A percentile compares a stretch with the other conserved stretches of the same genome.
phyloP scores from a whole-genome alignment of 129 eudicot species.

The Artemisia annua region DNA sequence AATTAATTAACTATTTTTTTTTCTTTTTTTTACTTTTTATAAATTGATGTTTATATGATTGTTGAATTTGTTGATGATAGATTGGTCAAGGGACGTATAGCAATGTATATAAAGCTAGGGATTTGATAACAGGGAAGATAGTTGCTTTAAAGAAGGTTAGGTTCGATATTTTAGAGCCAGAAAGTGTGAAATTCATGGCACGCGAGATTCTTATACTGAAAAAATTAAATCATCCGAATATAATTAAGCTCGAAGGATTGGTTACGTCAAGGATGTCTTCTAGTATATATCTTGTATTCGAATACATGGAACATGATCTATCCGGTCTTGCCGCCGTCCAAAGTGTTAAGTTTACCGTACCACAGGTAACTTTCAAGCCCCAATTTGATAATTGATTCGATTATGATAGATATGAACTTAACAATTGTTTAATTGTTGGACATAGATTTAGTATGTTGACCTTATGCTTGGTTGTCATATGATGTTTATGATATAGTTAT shows the following conservation, averaged over 20 bases:
- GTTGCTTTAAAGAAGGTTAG: slow-evolving; percentile 64
- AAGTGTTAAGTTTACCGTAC: slow-evolving; percentile 66
- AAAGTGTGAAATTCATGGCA: slow-evolving; percentile 75
- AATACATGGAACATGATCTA: slow-evolving; percentile 91
- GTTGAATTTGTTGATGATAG: slow-evolving; percentile 33
- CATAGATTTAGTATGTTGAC: slow-evolving; percentile 21
- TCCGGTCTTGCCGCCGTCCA: slow-evolving; percentile 77
- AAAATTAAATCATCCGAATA: slow-evolving; percentile 13
- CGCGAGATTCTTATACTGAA: slow-evolving; percentile 72
- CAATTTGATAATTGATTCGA: background rate
- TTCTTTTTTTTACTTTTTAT: background rate
- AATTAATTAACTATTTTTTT: too few relatives aligned
- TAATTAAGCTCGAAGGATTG: slow-evolving; percentile 47
- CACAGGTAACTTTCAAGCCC: slow-evolving; percentile 58
- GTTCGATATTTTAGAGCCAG: slow-evolving; percentile 51
- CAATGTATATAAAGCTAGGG: slow-evolving; percentile 90
- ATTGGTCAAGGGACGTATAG: slow-evolving; percentile 95
- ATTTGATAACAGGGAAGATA: slow-evolving; percentile 75
- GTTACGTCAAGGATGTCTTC: slow-evolving; percentile 90
- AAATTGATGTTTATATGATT: slow-evolving; percentile 7
- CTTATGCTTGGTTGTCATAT: slow-evolving; percentile 22
- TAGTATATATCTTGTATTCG: slow-evolving; percentile 39
- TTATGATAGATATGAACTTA: slow-evolving; percentile 27
- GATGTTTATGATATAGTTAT: slow-evolving; percentile 19
- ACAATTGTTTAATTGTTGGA: slow-evolving; percentile 5